These are phyloP conservation scores for Leishmania major DNA, from an alignment of 208 protist genomes.

Conservation along the genomic window DNA sequence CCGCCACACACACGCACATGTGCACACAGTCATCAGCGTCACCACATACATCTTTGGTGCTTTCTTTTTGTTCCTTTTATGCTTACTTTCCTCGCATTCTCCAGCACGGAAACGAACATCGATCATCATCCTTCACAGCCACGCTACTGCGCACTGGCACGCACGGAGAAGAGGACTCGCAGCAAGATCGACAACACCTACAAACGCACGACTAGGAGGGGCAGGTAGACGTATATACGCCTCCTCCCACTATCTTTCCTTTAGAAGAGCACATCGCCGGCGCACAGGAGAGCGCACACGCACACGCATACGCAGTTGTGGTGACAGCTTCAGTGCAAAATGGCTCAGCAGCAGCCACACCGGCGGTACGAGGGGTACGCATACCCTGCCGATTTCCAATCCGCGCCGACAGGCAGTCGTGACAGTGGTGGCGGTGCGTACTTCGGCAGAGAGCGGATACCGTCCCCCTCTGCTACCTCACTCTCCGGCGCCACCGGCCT, in stretches of 20 bases:
- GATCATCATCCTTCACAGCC: not conserved
- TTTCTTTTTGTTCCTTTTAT: not conserved
- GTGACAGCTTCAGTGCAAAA: not conserved
- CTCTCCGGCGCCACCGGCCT: slow-evolving; percentile 29
- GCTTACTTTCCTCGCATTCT: not conserved
- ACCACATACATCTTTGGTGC: not conserved
- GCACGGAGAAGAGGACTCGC: not conserved
- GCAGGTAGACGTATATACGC: not conserved
- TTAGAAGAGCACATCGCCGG: not conserved
- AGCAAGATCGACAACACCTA: not conserved
- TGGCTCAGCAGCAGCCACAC: slow-evolving; percentile 1
- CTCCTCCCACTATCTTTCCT: not conserved
- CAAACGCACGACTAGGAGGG: not conserved
- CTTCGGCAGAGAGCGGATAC: slow-evolving; percentile 5
- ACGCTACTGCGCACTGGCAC: not conserved
- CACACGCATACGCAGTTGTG: not conserved
- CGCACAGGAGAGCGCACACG: not conserved
- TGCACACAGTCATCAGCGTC: not conserved
- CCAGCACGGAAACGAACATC: not conserved
- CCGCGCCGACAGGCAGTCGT: not conserved
- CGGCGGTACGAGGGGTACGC: slow-evolving; percentile 23
- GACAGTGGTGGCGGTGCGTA: slow-evolving; percentile 14
- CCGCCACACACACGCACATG: too few relatives aligned
- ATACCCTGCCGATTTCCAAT: slow-evolving; percentile 29
- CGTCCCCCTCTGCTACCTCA: slow-evolving; percentile 6